A percentile compares a stretch with the other conserved stretches of the same genome.
phyloP scores from a whole-genome alignment of 1,284 basidiomycete genomes.

The Hemileia vastatrix region DNA sequence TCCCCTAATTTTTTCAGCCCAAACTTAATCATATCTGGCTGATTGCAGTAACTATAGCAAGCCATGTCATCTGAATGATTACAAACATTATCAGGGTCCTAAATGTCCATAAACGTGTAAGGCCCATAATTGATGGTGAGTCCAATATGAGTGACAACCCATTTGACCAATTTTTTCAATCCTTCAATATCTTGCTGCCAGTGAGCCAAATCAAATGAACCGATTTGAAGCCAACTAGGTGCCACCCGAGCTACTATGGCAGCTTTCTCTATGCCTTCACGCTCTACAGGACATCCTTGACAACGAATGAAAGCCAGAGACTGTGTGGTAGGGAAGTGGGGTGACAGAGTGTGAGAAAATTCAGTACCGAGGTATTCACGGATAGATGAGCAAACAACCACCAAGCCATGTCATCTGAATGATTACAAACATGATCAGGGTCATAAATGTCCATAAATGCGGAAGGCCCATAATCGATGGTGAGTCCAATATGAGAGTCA shows the following conservation, averaged over 20 bases:
- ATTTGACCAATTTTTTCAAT: conserved; percentile 40
- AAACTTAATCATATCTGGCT: conserved; percentile 1
- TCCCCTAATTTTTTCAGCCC: neutral
- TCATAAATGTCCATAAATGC: conserved; percentile 93
- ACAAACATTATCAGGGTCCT: conserved; percentile 73
- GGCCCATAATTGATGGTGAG: conserved; percentile 47
- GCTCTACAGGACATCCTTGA: conserved; percentile 62
- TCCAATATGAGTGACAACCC: conserved; percentile 44
- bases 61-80: conserved; percentile 42
- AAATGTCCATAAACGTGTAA: conserved; percentile 92
- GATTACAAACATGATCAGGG: conserved; percentile 68
- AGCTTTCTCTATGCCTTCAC: conserved; percentile 70
- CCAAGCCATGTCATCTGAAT: conserved; percentile 24
- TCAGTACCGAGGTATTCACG: conserved; percentile 35
- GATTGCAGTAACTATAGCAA: neutral
- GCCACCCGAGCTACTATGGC: conserved; percentile 75
- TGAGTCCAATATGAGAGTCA: no score
- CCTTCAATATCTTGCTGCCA: conserved; percentile 17
- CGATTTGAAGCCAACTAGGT: conserved; percentile 83
- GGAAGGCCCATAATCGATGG: conserved; percentile 52
- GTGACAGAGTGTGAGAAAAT: neutral
- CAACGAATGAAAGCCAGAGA: conserved; percentile 71
- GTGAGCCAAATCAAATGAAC: conserved; percentile 70
- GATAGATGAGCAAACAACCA: conserved; percentile 35
- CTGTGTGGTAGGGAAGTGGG: conserved; percentile 78